Percentiles rank a stretch among this genome's conserved stretches.
Conservation (phyloP, 2,329 filamentous ascomycete species). For the Simplicillium aogashimaense region DNA sequence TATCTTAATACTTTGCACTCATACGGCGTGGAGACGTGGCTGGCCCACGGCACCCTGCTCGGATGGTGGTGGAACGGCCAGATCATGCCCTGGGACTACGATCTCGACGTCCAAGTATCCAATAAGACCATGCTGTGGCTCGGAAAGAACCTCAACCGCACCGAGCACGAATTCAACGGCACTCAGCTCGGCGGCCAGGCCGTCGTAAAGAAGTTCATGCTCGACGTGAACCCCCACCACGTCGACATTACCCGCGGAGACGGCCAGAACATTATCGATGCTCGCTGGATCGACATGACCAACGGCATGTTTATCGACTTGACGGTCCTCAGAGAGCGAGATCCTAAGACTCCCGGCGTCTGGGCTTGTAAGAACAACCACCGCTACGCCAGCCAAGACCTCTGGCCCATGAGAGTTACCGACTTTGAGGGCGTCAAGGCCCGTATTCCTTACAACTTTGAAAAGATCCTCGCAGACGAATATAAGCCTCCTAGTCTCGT, state of each 20-base stretch:
- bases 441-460: constrained; percentile 59
- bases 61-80: constrained; percentile 84
- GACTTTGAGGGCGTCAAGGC: constrained; percentile 66
- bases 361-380: constrained; percentile 79
- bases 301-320: constrained; percentile 81
- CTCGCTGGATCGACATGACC: constrained; percentile 66
- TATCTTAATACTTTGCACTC: constrained; percentile 60
- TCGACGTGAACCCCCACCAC: constrained; percentile 69
- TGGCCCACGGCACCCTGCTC: constrained; percentile 73
- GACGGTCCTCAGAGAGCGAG: constrained; percentile 62
- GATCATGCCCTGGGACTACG: constrained; percentile 77
- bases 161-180: constrained; percentile 47
- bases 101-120: constrained; percentile 73
- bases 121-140: constrained; percentile 56
- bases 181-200: constrained; percentile 29
- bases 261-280: constrained; percentile 73
- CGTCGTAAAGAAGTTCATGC: constrained; percentile 47
- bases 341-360: constrained; percentile 48
- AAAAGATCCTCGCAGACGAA: constrained; percentile 55
- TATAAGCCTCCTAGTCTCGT: constrained; percentile 54
- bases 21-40: constrained; percentile 68
- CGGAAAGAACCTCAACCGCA: constrained; percentile 58
- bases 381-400: constrained; percentile 56
- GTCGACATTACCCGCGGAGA: constrained; percentile 50
- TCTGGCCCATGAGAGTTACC: constrained; percentile 66